phyloP scores from a whole-genome alignment of 2,329 filamentous ascomycete genomes.

The Fusarium fujikuroi region DNA sequence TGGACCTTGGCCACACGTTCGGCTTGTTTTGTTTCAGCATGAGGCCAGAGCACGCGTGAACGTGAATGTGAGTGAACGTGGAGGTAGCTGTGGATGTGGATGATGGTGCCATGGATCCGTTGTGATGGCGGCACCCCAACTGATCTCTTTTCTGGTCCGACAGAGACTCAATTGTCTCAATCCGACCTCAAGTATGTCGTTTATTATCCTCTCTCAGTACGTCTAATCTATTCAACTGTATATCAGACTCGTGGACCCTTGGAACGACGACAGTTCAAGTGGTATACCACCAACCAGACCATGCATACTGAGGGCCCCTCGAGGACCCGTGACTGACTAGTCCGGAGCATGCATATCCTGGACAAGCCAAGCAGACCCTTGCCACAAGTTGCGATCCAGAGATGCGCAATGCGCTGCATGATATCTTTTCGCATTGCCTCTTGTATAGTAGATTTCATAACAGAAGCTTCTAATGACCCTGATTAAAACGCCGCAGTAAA shows the following conservation, averaged over 20 bases:
- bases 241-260: constrained; percentile 32
- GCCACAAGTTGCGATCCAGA: constrained; percentile 39
- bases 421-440: neutral
- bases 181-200: neutral
- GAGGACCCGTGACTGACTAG: constrained; percentile 34
- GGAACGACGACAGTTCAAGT: constrained; percentile 27
- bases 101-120: constrained; percentile 21
- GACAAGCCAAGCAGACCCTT: constrained; percentile 36
- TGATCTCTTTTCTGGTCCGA: constrained; percentile 4
- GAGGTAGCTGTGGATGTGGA: constrained; percentile 5
- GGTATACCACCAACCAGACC: constrained; percentile 35
- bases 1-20: constrained; percentile 41
- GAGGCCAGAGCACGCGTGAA: constrained; percentile 35
- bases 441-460: neutral
- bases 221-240: constrained; percentile 4
- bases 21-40: constrained; percentile 45
- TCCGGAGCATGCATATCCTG: constrained; percentile 31
- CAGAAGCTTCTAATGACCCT: neutral
- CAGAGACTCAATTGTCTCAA: neutral
- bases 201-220: constrained; percentile 6
- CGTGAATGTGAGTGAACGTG: constrained; percentile 13
- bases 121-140: constrained; percentile 10
- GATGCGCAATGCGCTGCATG: constrained; percentile 32
- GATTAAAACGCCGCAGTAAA: neutral
- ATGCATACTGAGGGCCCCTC: constrained; percentile 30